These are phyloP conservation scores for Blastocystis sp. DNA, from an alignment of 352 stramenopile species.

Conservation along the genomic window DNA sequence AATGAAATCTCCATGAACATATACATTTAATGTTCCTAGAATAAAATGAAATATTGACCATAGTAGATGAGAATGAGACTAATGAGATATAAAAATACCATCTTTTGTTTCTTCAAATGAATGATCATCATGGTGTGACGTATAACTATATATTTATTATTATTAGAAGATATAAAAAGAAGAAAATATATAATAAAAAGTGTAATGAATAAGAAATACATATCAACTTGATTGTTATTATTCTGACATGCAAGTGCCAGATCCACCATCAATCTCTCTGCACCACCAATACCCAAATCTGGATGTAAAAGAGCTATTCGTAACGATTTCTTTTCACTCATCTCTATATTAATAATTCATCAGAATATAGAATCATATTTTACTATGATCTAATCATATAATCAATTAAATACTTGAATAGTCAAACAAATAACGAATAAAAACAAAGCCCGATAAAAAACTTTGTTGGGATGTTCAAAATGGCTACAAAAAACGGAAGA, in stretches of 20 bases:
- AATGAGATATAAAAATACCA: constrained; percentile 17
- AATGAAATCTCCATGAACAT: constrained; percentile 73
- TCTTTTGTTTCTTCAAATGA: constrained; percentile 72
- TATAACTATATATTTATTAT: constrained; percentile 65
- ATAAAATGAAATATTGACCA: constrained; percentile 51
- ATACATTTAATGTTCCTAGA: constrained; percentile 46
- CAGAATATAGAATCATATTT: no score
- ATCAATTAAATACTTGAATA: no score
- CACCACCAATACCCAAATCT: constrained; percentile 87
- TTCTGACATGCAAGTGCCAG: constrained; percentile 62
- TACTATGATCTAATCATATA: no score
- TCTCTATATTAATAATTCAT: no score
- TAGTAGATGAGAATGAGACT: constrained; percentile 44
- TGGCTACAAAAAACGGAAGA: no score
- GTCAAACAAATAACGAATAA: no score
- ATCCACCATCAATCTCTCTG: constrained; percentile 75
- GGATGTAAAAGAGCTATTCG: constrained; percentile 82
- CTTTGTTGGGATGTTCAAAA: no score
- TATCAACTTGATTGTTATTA: constrained; percentile 49
- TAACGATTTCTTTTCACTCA: no score
- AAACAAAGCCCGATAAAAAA: no score
- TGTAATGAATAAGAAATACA: background rate
- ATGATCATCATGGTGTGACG: constrained; percentile 71
- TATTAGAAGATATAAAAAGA: background rate
- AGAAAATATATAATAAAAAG: background rate